Evolutionary conservation across 257 asterid species (phyloP), one percentile per base, ranked within the genome.

Genomic region (Nicotiana attenuata): DNA sequence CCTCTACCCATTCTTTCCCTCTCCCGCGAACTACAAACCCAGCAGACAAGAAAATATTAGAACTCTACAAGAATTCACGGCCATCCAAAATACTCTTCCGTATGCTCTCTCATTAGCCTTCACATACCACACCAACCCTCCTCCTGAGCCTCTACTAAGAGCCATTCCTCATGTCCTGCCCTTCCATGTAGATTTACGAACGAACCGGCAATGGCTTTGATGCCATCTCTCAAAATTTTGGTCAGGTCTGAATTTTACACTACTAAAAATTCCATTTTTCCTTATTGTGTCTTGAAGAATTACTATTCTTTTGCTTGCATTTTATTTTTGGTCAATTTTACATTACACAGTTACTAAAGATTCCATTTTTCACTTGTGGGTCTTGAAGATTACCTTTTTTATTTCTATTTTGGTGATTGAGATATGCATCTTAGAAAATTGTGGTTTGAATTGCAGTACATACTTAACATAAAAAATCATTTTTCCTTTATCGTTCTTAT

Each of bases 101-200:
- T 77, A 78, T 50, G 84, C 92, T 29, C 82, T 80, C 67, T 80
- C 66, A 3, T 59, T 94, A 14, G 97, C 97, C 53, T 96, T 92
- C 84, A 92, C 98, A 38, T 85, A 90, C 84, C 88, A 86, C 65
- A 84, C 93, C 4, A 63, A 20, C 0, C 93, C 93, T 63, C 95
- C 97, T 83, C 97, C 97, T 45, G 91, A 80, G 76, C 77, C 79
- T 71, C 92, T 96, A 66, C 89, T 92, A 73, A 38, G 86, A 69
- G 89, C 93, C 88, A 45, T 92, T 81, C 94, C 97, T 52, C 88
- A 89, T 52, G 92, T 90, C 65, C 86, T 88, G 67, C 91, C 90
- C 71, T 94, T 93, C 83, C 91, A 73, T 78, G 90, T 94, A 63
- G 97, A 96, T 87, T 83, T 96, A 78, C 89, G 87, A n/a, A n/a